Evolutionary conservation across 2,329 filamentous ascomycete genomes (phyloP).

Genomic region (Ceratocystis albifundus): DNA sequence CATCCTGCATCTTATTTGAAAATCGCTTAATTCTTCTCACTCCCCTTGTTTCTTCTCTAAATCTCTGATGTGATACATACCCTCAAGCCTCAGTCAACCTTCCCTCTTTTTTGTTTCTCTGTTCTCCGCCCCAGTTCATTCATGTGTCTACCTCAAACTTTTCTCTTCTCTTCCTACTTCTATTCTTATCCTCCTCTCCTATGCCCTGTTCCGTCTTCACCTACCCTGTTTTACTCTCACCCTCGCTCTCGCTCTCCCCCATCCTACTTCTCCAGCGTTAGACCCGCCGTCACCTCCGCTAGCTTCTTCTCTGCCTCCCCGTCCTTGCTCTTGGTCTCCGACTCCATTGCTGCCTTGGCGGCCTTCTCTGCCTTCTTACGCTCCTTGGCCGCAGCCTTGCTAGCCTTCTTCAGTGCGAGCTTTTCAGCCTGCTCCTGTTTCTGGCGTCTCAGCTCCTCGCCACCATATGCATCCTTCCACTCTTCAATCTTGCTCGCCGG

Average conservation of each 20-base stretch:
- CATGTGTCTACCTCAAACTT: too few relatives aligned
- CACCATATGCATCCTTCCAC: constrained; percentile 67
- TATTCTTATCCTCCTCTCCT: background rate
- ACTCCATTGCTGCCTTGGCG: constrained; percentile 24
- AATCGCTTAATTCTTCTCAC: background rate
- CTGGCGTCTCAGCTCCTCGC: constrained; percentile 54
- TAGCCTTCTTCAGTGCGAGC: constrained; percentile 41
- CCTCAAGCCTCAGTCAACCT: background rate
- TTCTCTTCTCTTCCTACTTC: too few relatives aligned
- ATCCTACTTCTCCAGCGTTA: constrained; percentile 25
- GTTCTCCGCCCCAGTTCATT: background rate
- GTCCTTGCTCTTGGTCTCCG: constrained; percentile 23
- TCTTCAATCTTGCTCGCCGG: constrained; percentile 70
- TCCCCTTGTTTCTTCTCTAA: background rate
- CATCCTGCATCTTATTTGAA: constrained; percentile 1
- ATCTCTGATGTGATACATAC: background rate
- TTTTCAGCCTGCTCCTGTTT: constrained; percentile 47
- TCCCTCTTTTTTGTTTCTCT: background rate
- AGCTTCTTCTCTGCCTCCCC: constrained; percentile 24
- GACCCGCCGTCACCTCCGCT: constrained; percentile 23
- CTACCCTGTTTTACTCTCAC: background rate
- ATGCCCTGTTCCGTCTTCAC: background rate
- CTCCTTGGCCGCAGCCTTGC: constrained; percentile 41
- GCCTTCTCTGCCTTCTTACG: constrained; percentile 33
- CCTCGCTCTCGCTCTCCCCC: background rate